Conservation (phyloP, 2,329 filamentous ascomycete genomes). For the Clonostachys solani region DNA sequence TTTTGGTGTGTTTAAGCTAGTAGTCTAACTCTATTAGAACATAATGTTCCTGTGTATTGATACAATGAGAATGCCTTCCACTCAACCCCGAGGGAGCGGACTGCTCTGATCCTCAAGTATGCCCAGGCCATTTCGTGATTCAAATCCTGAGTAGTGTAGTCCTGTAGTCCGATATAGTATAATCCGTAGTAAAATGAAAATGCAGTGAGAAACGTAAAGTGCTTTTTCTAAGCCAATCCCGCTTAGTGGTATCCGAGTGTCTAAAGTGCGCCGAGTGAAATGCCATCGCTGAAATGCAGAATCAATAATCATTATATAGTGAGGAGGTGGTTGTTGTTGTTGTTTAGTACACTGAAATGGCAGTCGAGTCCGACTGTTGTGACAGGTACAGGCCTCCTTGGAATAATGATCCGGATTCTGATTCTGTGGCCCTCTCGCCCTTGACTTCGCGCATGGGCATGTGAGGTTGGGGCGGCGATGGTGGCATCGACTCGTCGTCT, state of each 20-base stretch:
- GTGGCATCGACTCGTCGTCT: conserved; percentile 73
- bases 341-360: conserved; percentile 52
- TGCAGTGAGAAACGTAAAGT: no score
- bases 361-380: conserved; percentile 45
- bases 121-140: conserved; percentile 10
- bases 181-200: no score
- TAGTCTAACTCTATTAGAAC: no score
- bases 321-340: not conserved
- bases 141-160: no score
- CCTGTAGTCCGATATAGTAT: no score
- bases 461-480: conserved; percentile 56
- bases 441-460: conserved; percentile 56
- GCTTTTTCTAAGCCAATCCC: no score
- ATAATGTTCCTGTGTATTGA: no score
- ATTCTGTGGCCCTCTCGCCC: conserved; percentile 36
- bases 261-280: not conserved
- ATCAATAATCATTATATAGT: conserved; percentile 1
- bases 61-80: no score
- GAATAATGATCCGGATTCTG: conserved; percentile 33
- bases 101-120: no score
- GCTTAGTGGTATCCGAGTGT: not conserved
- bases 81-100: no score
- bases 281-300: not conserved
- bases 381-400: conserved; percentile 51
- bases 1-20: no score